These are phyloP conservation scores for Guyanaporus albipodus DNA, from an alignment of 768 basidiomycete species.

Conservation along the genomic window DNA sequence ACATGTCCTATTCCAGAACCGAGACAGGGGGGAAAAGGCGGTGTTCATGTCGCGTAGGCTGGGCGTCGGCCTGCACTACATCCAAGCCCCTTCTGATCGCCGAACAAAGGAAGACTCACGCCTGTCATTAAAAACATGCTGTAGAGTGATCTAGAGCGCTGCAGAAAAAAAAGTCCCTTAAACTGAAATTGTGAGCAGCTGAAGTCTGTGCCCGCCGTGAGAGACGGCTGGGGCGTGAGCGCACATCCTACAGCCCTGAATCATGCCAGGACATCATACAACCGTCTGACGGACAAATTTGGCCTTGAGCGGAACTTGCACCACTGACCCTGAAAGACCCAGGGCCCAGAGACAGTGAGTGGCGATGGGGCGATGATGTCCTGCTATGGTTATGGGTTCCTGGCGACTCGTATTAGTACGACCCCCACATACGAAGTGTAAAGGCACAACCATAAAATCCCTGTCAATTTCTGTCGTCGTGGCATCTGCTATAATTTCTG, in stretches of 20 bases:
- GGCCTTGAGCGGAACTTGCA: slow-evolving; percentile 4
- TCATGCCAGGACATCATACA: background rate
- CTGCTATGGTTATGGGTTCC: background rate
- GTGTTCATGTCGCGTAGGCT: too few species aligned
- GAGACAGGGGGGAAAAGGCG: too few species aligned
- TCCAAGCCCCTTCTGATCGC: background rate
- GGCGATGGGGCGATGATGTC: background rate
- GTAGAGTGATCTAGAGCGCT: background rate
- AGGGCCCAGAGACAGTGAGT: background rate
- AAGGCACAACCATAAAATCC: slow-evolving; percentile 7
- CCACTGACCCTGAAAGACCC: background rate
- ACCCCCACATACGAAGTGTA: too few species aligned
- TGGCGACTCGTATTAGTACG: background rate
- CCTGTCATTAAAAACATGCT: background rate
- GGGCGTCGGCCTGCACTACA: background rate
- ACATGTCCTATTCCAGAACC: too few species aligned
- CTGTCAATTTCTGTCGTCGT: background rate
- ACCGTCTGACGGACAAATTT: slow-evolving; percentile 8
- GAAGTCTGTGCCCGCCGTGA: too few species aligned
- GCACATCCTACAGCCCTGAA: background rate
- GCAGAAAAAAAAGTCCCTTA: too few species aligned
- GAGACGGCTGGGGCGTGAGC: background rate
- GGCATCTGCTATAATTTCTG: slow-evolving; percentile 1
- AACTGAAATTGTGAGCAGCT: background rate
- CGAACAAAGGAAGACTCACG: background rate